These are phyloP conservation scores for Herpetomonas samuelpessoai DNA, from an alignment of 208 protist genomes.

Conservation along the genomic window DNA sequence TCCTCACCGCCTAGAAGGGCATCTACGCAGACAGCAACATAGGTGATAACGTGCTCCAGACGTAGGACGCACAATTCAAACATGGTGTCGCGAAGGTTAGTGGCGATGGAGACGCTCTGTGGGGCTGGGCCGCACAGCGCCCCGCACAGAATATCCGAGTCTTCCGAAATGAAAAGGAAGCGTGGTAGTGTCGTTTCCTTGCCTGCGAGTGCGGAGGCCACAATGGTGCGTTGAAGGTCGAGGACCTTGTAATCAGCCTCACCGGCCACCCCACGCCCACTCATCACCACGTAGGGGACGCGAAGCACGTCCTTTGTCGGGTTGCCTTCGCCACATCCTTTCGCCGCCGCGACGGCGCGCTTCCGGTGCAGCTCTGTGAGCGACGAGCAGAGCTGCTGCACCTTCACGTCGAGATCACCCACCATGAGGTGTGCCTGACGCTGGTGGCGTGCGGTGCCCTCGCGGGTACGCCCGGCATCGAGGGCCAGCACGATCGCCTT, in stretches of 20 bases:
- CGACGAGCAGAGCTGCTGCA: slow-evolving; percentile 43
- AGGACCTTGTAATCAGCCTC: slow-evolving; percentile 90
- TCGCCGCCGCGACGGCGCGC: slow-evolving; percentile 1
- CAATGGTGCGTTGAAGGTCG: slow-evolving; percentile 60
- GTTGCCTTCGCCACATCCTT: neutral
- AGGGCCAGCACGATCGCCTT: slow-evolving; percentile 74
- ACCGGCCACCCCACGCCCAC: slow-evolving; percentile 74
- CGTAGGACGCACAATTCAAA: slow-evolving; percentile 68
- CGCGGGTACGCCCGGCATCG: slow-evolving; percentile 70
- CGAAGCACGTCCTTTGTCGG: neutral
- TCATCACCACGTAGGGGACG: slow-evolving; percentile 55
- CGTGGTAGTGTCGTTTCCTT: slow-evolving; percentile 25
- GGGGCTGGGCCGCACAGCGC: slow-evolving; percentile 77
- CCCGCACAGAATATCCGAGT: slow-evolving; percentile 84
- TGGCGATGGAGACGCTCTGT: slow-evolving; percentile 71
- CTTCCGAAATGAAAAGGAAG: slow-evolving; percentile 85
- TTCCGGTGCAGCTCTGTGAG: slow-evolving; percentile 37
- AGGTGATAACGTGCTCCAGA: slow-evolving; percentile 63
- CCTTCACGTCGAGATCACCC: slow-evolving; percentile 68
- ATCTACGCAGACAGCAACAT: slow-evolving; percentile 73
- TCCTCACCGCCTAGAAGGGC: slow-evolving; percentile 34
- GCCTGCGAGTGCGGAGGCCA: slow-evolving; percentile 25
- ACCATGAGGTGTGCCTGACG: slow-evolving; percentile 56
- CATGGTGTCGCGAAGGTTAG: slow-evolving; percentile 72
- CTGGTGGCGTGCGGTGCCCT: slow-evolving; percentile 50